Percentiles rank a stretch among this genome's conserved stretches.
phyloP scores from a whole-genome alignment of 306 rosid species.

The Fagus crenata region DNA sequence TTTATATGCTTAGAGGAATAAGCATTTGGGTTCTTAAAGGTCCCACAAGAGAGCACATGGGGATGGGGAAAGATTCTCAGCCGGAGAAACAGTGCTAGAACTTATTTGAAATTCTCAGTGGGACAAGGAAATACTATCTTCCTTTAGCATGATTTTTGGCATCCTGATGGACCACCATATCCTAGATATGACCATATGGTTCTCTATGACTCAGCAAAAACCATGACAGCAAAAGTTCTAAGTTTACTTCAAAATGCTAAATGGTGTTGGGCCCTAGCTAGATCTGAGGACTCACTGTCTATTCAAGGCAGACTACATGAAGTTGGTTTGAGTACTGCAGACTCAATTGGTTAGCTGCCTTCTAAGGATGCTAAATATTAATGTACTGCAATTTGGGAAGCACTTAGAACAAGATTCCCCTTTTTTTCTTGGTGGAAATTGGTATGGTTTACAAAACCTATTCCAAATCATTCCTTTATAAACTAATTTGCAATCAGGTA shows the following conservation, averaged over 20 bases:
- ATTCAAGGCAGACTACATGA: background rate
- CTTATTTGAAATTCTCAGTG: background rate
- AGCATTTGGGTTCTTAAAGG: background rate
- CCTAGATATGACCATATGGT: background rate
- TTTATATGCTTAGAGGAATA: background rate
- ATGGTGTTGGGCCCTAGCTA: background rate
- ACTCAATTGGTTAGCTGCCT: background rate
- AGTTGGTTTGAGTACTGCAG: background rate
- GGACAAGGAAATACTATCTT: background rate
- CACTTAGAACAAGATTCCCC: background rate
- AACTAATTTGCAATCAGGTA: background rate
- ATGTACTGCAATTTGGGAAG: background rate
- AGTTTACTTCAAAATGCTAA: background rate
- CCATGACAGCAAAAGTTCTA: background rate
- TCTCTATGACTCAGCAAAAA: background rate
- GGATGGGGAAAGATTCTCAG: background rate
- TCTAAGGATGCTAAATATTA: background rate
- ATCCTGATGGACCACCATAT: background rate
- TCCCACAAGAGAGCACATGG: background rate
- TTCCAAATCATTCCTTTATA: background rate
- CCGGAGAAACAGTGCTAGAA: background rate
- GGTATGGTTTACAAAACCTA: background rate
- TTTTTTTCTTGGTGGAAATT: background rate
- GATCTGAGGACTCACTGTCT: background rate
- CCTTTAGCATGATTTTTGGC: background rate